Base-by-base conservation (phyloP, 1,139 yeast genomes). In the Debaryomyces singareniensis region DNA sequence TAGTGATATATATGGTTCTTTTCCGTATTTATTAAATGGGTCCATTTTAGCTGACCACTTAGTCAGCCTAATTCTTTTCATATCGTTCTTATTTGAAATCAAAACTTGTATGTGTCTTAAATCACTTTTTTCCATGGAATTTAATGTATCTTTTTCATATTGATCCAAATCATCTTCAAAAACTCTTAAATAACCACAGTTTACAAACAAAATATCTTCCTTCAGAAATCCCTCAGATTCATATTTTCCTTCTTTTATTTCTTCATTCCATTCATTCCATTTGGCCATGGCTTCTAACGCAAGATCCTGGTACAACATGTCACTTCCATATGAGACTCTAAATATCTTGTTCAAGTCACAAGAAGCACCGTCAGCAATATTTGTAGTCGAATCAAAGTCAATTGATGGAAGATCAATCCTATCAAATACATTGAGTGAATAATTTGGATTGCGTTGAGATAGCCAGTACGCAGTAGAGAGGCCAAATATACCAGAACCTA, bases 401-500 rank as follows among this genome's bases (percentile, higher is more conserved):
- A 21, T 26, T 10, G 26, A 10, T 9, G 24, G 28, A 12, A 28
- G 27, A 18, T 22, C 27, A 5, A 18, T 15, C 28, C 45, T 37
- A 28, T 44, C 49, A 16, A 44, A 37, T 2, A 44, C 30, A 2
- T 45, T 44, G 13, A 44, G 33, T 24, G 43, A 25, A 20, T 13
- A 9, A 5, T 28, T 35, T 24, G 41, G 51, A 1, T 58, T 58
- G n/a, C 30, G 34, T 26, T 43, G 34, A 3, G 58, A 51, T 13
- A 68, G 45, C 18, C 60, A 47, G 11, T 53, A 48, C 3, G 71
- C 68, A 5, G 66, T 51, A n/a, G 72, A 63, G 15, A 67, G 49
- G 2, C 75, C 74, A 51, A 66, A 67, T 5, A 61, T 68, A 15
- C 72, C 73, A 1, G 69, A 60, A 3, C 74, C 74, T 7, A 23